Conservation (phyloP, 2,329 filamentous ascomycete species). For the Sporothrix variecibatus region DNA sequence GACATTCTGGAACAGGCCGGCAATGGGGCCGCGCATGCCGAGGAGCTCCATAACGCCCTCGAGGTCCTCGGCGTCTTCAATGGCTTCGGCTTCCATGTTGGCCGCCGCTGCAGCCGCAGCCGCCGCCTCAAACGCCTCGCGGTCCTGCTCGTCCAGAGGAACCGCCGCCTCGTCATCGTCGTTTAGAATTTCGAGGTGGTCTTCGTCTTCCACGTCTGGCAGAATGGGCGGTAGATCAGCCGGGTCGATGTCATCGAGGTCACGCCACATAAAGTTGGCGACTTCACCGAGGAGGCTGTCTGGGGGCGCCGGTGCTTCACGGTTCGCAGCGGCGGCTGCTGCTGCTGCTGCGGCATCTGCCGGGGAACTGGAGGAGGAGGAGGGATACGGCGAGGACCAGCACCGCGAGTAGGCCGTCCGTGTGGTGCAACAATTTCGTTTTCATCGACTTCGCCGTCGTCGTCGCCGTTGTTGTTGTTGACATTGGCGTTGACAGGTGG, state of each 20-base stretch:
- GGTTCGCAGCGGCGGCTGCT: background rate
- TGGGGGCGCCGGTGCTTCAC: constrained; percentile 27
- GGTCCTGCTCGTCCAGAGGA: constrained; percentile 49
- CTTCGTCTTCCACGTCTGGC: constrained; percentile 38
- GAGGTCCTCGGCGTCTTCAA: constrained; percentile 88
- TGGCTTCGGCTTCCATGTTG: constrained; percentile 71
- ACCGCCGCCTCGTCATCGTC: constrained; percentile 37
- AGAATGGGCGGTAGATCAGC: constrained; percentile 51
- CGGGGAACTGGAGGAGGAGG: background rate
- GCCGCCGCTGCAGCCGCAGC: constrained; percentile 65
- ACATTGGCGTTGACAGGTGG: background rate
- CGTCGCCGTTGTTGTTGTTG: background rate
- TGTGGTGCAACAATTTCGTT: background rate
- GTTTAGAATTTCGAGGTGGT: constrained; percentile 36
- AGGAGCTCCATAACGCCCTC: constrained; percentile 96
- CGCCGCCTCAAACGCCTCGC: constrained; percentile 64
- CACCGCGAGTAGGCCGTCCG: background rate
- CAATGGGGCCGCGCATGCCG: constrained; percentile 91
- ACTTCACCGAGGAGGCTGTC: constrained; percentile 47
- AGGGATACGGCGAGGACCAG: background rate
- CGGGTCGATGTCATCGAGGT: constrained; percentile 55
- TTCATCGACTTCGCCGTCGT: background rate
- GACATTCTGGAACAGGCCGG: constrained; percentile 88
- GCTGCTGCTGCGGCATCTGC: background rate
- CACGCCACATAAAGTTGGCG: constrained; percentile 64